Percentiles rank a stretch among this genome's conserved stretches.
phyloP scores from a whole-genome alignment of 306 rosid genomes.

The Vigna unguiculata region DNA sequence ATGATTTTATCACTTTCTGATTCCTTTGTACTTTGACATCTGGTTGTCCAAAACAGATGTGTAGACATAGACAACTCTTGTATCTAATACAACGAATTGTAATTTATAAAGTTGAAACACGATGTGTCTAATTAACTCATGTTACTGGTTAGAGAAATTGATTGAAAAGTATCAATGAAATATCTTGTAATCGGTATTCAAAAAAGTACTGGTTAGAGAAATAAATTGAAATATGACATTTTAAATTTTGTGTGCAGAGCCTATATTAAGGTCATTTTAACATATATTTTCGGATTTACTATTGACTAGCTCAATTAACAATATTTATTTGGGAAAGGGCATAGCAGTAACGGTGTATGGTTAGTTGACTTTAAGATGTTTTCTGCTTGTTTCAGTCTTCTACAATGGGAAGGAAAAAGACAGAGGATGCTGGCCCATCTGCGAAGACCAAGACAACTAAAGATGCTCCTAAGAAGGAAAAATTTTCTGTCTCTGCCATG shows the following conservation, averaged over 20 bases:
- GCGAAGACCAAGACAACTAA: conserved; percentile 36
- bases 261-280: neutral
- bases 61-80: neutral
- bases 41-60: neutral
- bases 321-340: neutral
- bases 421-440: conserved; percentile 44
- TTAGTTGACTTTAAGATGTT: conserved; percentile 4
- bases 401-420: conserved; percentile 46
- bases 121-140: neutral
- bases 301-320: neutral
- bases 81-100: neutral
- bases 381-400: conserved; percentile 17
- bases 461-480: conserved; percentile 50
- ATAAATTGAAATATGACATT: neutral
- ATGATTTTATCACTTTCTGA: neutral
- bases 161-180: neutral
- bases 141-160: neutral
- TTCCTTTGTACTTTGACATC: neutral
- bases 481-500: conserved; percentile 49
- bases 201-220: neutral
- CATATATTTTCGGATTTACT: neutral
- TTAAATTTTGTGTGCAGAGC: neutral
- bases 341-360: neutral
- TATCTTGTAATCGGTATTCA: neutral
- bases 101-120: neutral